Evolutionary conservation across 2,329 filamentous ascomycete species (phyloP).

Genomic region (Corynespora cassiicola): DNA sequence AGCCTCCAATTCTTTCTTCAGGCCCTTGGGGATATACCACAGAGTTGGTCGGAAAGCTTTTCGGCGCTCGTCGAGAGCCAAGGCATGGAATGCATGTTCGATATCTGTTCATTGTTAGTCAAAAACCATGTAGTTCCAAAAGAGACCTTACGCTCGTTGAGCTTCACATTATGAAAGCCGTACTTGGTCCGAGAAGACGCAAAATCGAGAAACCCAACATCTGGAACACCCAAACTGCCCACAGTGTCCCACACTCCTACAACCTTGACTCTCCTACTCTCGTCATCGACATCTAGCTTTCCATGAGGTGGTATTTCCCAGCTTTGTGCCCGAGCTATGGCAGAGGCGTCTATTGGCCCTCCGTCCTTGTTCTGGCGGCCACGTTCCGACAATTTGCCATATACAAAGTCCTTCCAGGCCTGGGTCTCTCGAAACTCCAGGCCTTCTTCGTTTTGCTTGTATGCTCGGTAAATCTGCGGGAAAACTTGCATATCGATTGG

Average conservation of each 20-base stretch:
- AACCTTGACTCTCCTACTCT: conserved; percentile 45
- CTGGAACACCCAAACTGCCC: conserved; percentile 52
- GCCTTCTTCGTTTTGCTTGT: conserved; percentile 35
- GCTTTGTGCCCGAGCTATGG: conserved; percentile 25
- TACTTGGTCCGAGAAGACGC: conserved; percentile 27
- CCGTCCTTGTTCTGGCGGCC: conserved; percentile 23
- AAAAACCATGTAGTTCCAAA: conserved; percentile 37
- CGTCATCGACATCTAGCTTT: conserved; percentile 21
- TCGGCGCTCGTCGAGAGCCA: conserved; percentile 62
- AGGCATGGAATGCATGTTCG: conserved; percentile 61
- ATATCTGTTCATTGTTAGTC: conserved; percentile 52
- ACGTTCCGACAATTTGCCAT: conserved; percentile 42
- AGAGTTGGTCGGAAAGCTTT: conserved; percentile 60
- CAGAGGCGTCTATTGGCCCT: conserved; percentile 28
- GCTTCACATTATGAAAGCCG: conserved; percentile 42
- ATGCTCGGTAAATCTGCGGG: conserved; percentile 50
- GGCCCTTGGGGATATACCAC: conserved; percentile 52
- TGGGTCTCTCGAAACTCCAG: conserved; percentile 31
- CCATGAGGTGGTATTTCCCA: conserved; percentile 45
- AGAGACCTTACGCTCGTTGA: conserved; percentile 37
- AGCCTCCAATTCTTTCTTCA: conserved; percentile 31
- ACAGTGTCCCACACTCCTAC: conserved; percentile 60
- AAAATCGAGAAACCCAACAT: conserved; percentile 41
- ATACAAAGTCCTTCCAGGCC: conserved; percentile 34
- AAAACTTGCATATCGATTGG: conserved; percentile 52